These are phyloP conservation scores for Plasmodium gaboni DNA, from an alignment of 169 alveolate genomes.

Conservation along the genomic window DNA sequence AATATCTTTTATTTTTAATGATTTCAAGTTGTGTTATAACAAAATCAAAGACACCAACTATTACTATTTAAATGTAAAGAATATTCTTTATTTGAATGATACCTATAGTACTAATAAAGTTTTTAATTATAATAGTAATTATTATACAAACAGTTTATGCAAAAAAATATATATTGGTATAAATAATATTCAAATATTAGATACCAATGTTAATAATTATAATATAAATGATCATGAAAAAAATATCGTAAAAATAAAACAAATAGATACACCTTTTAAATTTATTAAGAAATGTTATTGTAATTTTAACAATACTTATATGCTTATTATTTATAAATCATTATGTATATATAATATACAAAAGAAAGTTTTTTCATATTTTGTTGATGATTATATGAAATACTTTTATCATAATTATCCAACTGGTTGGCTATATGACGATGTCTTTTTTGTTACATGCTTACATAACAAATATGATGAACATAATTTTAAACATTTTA, in stretches of 20 bases:
- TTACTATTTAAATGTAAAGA: constrained; percentile 49
- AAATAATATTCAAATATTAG: constrained; percentile 51
- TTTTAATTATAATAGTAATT: constrained; percentile 74
- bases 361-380: constrained; percentile 64
- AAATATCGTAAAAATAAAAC: constrained; percentile 34
- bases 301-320: constrained; percentile 55
- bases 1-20: constrained; percentile 63
- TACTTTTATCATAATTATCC: constrained; percentile 73
- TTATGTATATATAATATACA: constrained; percentile 54
- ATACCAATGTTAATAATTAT: constrained; percentile 50
- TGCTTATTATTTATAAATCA: constrained; percentile 40
- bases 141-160: constrained; percentile 39
- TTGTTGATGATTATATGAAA: constrained; percentile 61
- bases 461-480: constrained; percentile 75
- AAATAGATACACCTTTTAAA: constrained; percentile 72
- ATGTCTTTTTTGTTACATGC: constrained; percentile 60
- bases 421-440: constrained; percentile 58
- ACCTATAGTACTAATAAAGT: constrained; percentile 43
- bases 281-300: constrained; percentile 56
- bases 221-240: constrained; percentile 56
- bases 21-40: constrained; percentile 42
- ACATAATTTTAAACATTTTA: constrained; percentile 55
- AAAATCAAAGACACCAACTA: background rate
- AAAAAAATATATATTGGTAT: constrained; percentile 58
- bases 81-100: constrained; percentile 55